phyloP scores from a whole-genome alignment of 2,329 filamentous ascomycete species.

The Coniochaeta ligniaria region DNA sequence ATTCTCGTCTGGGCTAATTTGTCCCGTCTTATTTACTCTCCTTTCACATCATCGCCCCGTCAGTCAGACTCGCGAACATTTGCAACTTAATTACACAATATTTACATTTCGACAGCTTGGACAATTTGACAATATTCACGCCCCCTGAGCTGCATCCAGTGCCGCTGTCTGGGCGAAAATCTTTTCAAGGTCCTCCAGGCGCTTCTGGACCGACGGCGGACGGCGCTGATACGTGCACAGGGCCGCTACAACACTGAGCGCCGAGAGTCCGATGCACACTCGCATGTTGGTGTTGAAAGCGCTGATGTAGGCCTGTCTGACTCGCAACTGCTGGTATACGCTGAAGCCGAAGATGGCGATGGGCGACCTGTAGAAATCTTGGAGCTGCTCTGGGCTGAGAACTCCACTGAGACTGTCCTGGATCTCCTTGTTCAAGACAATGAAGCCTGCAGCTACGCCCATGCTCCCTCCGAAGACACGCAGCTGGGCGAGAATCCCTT shows the following conservation, averaged over 20 bases:
- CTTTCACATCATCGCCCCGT: neutral
- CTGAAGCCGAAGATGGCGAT: constrained; percentile 8
- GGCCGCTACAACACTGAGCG: constrained; percentile 6
- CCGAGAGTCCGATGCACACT: constrained; percentile 12
- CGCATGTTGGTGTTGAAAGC: constrained; percentile 13
- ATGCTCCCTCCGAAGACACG: constrained; percentile 19
- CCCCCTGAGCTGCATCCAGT: neutral
- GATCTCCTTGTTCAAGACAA: constrained; percentile 14
- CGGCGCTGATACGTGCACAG: constrained; percentile 12
- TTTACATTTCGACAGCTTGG: neutral
- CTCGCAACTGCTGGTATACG: constrained; percentile 7
- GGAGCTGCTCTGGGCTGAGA: constrained; percentile 9
- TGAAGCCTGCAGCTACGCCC: constrained; percentile 15
- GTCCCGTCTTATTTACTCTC: neutral
- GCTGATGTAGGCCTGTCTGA: constrained; percentile 10
- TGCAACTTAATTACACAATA: neutral
- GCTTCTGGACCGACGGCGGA: constrained; percentile 13
- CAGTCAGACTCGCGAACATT: no score
- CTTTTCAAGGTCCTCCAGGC: constrained; percentile 6
- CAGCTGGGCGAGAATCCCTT: constrained; percentile 14
- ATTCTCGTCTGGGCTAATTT: neutral
- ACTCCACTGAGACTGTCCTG: constrained; percentile 6
- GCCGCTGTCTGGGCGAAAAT: neutral
- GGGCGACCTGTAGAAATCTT: constrained; percentile 12
- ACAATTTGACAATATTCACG: neutral